phyloP scores from a whole-genome alignment of 202 grass and related monocot genomes.

The Schoenoplectus tabernaemontani region DNA sequence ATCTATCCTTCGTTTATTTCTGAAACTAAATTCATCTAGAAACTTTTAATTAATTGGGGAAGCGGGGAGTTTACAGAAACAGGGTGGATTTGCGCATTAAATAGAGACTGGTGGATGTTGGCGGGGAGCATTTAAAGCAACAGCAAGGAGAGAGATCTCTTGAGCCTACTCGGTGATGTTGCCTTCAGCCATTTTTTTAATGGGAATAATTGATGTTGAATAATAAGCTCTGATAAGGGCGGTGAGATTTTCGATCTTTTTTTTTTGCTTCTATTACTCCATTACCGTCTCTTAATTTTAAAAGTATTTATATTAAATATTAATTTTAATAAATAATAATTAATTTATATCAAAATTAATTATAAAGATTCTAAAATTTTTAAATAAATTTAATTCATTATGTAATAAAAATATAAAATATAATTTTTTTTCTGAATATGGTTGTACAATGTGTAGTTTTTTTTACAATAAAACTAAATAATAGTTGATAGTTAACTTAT shows the following conservation, averaged over 20 bases:
- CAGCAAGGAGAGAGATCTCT: background rate
- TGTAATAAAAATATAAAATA: no score
- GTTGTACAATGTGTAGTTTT: no score
- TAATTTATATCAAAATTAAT: no score
- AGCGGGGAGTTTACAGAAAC: background rate
- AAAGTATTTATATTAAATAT: no score
- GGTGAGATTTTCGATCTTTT: background rate
- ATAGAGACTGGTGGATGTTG: constrained; percentile 27
- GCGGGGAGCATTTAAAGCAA: constrained; percentile 25
- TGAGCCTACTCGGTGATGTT: background rate
- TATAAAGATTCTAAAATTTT: no score
- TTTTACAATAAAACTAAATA: no score
- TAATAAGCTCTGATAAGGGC: background rate
- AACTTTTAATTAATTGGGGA: background rate
- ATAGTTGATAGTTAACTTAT: no score
- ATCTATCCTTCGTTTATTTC: no score
- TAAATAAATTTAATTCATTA: no score
- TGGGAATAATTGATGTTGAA: background rate
- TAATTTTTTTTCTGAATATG: no score
- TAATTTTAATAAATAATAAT: no score
- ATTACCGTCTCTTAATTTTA: no score
- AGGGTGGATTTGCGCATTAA: constrained; percentile 25
- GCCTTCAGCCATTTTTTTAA: background rate
- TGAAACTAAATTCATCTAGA: background rate
- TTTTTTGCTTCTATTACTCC: background rate